These are phyloP conservation scores for Nigrospora osmanthi DNA, from an alignment of 2,329 filamentous ascomycete species.

Conservation along the genomic window DNA sequence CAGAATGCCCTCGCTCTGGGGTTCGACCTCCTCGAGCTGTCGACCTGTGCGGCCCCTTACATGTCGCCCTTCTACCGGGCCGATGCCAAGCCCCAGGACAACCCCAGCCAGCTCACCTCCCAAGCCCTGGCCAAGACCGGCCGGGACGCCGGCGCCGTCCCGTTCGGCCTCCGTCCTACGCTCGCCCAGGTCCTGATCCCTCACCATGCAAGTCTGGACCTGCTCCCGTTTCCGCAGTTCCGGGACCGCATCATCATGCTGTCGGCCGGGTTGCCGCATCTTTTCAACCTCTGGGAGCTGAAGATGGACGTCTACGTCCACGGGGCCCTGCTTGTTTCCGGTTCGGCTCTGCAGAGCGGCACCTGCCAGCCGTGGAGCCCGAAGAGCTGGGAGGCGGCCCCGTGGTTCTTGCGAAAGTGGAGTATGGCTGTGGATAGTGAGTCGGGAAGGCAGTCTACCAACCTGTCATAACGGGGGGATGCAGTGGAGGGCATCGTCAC, in stretches of 20 bases:
- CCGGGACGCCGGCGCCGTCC: slow-evolving; percentile 8
- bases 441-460: too few species aligned
- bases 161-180: slow-evolving; percentile 25
- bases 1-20: slow-evolving; percentile 17
- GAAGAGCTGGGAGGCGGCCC: slow-evolving; percentile 11
- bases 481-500: too few species aligned
- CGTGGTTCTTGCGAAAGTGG: slow-evolving; percentile 10
- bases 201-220: slow-evolving; percentile 26
- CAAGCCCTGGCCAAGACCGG: slow-evolving; percentile 3
- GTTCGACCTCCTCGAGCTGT: slow-evolving; percentile 12
- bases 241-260: slow-evolving; percentile 23
- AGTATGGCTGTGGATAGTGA: slow-evolving; percentile 1
- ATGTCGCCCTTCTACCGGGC: slow-evolving; percentile 26
- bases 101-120: slow-evolving; percentile 13
- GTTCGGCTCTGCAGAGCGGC: not conserved
- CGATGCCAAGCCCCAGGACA: slow-evolving; percentile 4
- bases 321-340: slow-evolving; percentile 17
- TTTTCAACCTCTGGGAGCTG: slow-evolving; percentile 24
- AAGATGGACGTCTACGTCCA: slow-evolving; percentile 26
- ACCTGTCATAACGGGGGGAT: too few species aligned
- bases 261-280: slow-evolving; percentile 17
- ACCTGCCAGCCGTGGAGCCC: slow-evolving; percentile 24
- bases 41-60: slow-evolving; percentile 10
- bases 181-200: slow-evolving; percentile 26
- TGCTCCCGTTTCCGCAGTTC: slow-evolving; percentile 24